These are phyloP conservation scores for Epichloe gansuensis DNA, from an alignment of 2,329 filamentous ascomycete species.

Conservation along the genomic window DNA sequence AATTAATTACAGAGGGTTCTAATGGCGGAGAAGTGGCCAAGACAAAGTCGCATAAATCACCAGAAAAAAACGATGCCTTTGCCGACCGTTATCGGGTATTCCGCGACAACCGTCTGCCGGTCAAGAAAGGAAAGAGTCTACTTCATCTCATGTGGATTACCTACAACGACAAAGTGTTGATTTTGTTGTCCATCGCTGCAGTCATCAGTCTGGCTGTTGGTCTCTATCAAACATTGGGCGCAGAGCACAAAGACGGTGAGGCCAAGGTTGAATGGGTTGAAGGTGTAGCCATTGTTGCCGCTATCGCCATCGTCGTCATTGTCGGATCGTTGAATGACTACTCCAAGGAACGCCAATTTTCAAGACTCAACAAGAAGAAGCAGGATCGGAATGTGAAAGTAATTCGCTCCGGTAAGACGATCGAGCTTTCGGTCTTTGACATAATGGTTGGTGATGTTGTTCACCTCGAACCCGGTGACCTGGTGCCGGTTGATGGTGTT, in stretches of 20 bases:
- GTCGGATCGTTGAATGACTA: constrained; percentile 71
- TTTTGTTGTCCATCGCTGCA: constrained; percentile 58
- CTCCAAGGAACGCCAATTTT: constrained; percentile 70
- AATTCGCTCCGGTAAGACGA: constrained; percentile 56
- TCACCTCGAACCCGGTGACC: constrained; percentile 61
- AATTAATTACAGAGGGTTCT: constrained; percentile 21
- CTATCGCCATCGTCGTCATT: constrained; percentile 63
- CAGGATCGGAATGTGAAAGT: constrained; percentile 63
- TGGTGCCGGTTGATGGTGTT: constrained; percentile 63
- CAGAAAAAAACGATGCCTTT: constrained; percentile 27
- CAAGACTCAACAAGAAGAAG: constrained; percentile 68
- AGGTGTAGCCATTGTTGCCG: constrained; percentile 71
- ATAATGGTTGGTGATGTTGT: constrained; percentile 59
- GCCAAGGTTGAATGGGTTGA: constrained; percentile 66
- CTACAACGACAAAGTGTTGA: constrained; percentile 72
- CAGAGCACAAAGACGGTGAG: constrained; percentile 34
- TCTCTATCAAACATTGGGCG: constrained; percentile 62
- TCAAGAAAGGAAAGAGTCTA: constrained; percentile 62
- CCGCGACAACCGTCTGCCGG: constrained; percentile 59
- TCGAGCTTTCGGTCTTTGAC: constrained; percentile 58
- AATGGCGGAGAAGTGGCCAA: background rate
- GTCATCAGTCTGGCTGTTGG: constrained; percentile 62
- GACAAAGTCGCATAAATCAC: constrained; percentile 4
- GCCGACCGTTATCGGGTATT: constrained; percentile 58
- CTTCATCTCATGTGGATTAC: constrained; percentile 70